Conservation (phyloP, 495 filamentous ascomycete species). For the Parachaetomium inaequale region DNA sequence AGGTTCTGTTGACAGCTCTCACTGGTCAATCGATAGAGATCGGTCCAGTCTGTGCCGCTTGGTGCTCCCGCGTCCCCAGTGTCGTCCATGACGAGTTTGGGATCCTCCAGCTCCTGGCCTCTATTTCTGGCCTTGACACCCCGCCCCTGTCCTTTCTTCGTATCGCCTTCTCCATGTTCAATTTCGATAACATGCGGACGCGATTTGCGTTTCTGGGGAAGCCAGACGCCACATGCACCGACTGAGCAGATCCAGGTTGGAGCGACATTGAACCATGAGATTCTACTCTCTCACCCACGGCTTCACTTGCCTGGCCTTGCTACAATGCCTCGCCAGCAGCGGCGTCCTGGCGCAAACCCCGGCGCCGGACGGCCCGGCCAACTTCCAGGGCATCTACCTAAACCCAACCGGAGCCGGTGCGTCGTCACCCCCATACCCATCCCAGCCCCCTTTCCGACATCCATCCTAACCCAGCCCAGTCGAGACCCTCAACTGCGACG, state of each 20-base stretch:
- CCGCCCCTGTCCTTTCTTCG: too few relatives aligned
- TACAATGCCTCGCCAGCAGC: not conserved
- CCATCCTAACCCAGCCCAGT: not conserved
- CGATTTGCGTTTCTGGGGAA: too few relatives aligned
- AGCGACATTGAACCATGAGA: not conserved
- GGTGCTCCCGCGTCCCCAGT: too few relatives aligned
- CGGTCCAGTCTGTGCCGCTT: too few relatives aligned
- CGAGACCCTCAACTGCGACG: conserved; percentile 1
- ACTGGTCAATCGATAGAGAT: not conserved
- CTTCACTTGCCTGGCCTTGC: not conserved
- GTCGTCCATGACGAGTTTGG: too few relatives aligned
- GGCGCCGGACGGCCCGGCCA: not conserved
- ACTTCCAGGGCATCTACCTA: conserved; percentile 7
- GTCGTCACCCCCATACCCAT: not conserved
- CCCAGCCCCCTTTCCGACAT: not conserved
- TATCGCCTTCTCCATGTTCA: too few relatives aligned
- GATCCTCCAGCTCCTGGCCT: too few relatives aligned
- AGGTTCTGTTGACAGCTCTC: not conserved
- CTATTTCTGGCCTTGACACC: too few relatives aligned
- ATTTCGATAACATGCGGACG: too few relatives aligned
- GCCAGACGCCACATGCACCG: not conserved
- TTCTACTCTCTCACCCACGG: not conserved
- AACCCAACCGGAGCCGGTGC: not conserved
- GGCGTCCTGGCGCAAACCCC: not conserved
- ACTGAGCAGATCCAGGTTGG: not conserved